Base-by-base conservation (phyloP, 2,329 filamentous ascomycete genomes). In the Thielaviopsis musarum region DNA sequence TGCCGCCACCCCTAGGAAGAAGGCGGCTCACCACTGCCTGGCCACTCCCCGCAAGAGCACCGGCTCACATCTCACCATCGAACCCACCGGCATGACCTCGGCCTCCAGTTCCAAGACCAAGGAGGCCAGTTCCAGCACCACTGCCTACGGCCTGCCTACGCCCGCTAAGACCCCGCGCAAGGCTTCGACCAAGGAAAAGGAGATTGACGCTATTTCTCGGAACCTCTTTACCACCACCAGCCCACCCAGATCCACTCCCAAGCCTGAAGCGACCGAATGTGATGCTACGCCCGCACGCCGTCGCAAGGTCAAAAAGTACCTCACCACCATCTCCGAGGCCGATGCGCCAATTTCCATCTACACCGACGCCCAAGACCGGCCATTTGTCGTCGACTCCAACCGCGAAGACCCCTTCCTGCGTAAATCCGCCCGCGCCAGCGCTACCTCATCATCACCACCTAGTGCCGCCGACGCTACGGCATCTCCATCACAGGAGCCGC, bases 141-240 rank as follows among this genome's bases (percentile, higher is more conserved):
- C 70, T 59, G 76, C 74, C 63, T 85, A 87, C 17, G 60, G 60
- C 78, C 79, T 91, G 53, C 86, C 85, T 17, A 91, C 88, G 2
- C 88, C 88, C 1, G 79, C 82, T 64, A 91, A 91, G 73, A 91
- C 88, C 2, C 88, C 83, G 2, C 78, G 78, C 69, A 88, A 86
- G 73, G 75, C 78, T 54, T 75, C 76, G 1, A 74, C 74, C 19
- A 72, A 74, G 65, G 74, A 78, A 66, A 74, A 74, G 26, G 71
- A 76, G 62, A 75, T 84, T 60, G 73, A 74, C 55, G 71, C 74
- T 1, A 73, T 85, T 63, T 78, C 81, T 28, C 78, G 81, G 67
- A 83, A 77, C 66, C 74, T 87, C 17, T 85, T 88, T 62, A 72
- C 77, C 24, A 45, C 57, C n/a, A 48, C 52, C 13, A 54, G 28